Base-by-base conservation (phyloP, 257 asterid species). In the Solanum okadae region DNA sequence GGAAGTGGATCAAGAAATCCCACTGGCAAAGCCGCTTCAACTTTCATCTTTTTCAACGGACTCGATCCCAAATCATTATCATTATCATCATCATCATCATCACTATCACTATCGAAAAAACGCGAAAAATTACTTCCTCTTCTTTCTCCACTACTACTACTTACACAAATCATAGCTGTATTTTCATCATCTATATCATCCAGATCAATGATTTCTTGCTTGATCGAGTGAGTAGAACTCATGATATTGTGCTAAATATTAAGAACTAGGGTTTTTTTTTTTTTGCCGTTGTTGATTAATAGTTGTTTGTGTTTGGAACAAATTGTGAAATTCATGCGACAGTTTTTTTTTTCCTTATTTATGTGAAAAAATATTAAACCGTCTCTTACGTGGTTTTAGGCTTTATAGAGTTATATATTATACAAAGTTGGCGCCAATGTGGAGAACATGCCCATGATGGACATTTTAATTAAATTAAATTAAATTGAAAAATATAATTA, bases 1-100 rank as follows among this genome's bases (percentile, higher is more conserved):
- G 83, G 63, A 31, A 93, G 90, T 22, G 97, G 98, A 29, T 95
- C 98, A 2, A 95, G 98, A 93, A 95, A 95, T 8, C 98, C 96
- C 0, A 90, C 65, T 7, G 96, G 98, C 90, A 94, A 83, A 34
- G 92, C 89, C 11, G 86, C 27, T 8, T 90, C 92, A 5, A 87
- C 61, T 23, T 59, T 89, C 86, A 56, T 90, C 91, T 87, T 95
- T 93, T 91, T 93, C 38, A 61, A 90, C 6, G 88, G 86, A 67
- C 6, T 76, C 3, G 27, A 18, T 16, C 79, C 86, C 12, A 68
- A 46, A 68, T 67, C 89, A n/a, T 86, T 87, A 11, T 78, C 91
- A 15, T 61, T n/a, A 59, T 56, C 42, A 29, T 59, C 5, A 6
- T 76, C 87, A 52, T 56, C 70, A 29, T 46, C 33, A 3, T 71